A percentile compares a stretch with the other conserved stretches of the same genome.
phyloP scores from a whole-genome alignment of 2,329 filamentous ascomycete genomes.

The Fusarium sp. region DNA sequence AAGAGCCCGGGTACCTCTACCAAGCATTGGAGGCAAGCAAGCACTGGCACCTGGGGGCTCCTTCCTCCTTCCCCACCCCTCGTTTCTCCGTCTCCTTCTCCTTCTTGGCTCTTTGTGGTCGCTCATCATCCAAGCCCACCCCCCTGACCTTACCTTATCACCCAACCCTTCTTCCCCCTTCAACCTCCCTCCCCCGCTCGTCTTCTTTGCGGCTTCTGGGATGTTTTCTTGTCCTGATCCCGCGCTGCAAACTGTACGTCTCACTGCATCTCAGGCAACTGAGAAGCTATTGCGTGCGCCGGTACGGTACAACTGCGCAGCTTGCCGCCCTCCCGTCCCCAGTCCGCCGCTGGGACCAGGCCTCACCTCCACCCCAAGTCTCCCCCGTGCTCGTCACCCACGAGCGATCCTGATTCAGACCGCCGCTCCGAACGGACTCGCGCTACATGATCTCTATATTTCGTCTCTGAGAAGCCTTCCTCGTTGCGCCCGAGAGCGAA shows the following conservation, averaged over 20 bases:
- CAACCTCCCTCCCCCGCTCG: conserved; percentile 27
- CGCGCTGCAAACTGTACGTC: conserved; percentile 22
- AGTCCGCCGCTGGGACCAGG: conserved; percentile 25
- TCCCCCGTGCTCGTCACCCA: conserved; percentile 36
- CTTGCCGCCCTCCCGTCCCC: conserved; percentile 22
- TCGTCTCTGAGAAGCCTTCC: conserved; percentile 33
- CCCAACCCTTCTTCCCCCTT: conserved; percentile 30
- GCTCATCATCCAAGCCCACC: conserved; percentile 24
- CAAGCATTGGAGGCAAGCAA: conserved; percentile 20
- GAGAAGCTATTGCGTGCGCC: conserved; percentile 32
- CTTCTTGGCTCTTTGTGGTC: conserved; percentile 31
- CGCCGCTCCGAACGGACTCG: conserved; percentile 34
- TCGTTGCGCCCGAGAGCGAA: conserved; percentile 32
- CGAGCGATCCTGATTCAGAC: conserved; percentile 36
- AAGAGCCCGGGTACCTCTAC: not conserved
- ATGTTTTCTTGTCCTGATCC: conserved; percentile 26
- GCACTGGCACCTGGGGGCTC: conserved; percentile 30
- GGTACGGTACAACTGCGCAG: conserved; percentile 15
- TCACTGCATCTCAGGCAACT: conserved; percentile 17
- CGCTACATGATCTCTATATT: conserved; percentile 41
- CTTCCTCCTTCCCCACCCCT: conserved; percentile 43
- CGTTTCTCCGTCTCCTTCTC: conserved; percentile 36
- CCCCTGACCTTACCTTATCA: conserved; percentile 27
- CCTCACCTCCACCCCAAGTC: conserved; percentile 37
- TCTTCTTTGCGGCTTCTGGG: conserved; percentile 21